Conservation (phyloP, 176 grass and related monocot species). For the Cocos nucifera region DNA sequence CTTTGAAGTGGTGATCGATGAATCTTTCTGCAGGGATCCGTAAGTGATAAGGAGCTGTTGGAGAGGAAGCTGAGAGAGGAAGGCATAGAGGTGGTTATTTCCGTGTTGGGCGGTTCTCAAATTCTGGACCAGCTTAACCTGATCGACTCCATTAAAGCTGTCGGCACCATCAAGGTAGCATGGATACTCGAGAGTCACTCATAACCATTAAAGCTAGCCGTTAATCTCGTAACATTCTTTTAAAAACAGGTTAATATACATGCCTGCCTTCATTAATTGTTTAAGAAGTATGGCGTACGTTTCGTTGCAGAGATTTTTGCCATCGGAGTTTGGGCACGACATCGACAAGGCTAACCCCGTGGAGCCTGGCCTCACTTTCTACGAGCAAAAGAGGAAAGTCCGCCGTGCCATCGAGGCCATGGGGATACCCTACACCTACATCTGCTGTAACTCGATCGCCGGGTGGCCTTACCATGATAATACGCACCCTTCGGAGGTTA, state of each 20-base stretch:
- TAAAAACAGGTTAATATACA: too few species aligned
- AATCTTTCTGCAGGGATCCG: constrained; percentile 1
- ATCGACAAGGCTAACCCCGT: constrained; percentile 65
- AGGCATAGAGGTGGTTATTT: constrained; percentile 51
- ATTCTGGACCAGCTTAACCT: constrained; percentile 58
- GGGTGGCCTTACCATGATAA: constrained; percentile 72
- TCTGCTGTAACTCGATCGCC: constrained; percentile 82
- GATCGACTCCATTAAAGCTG: constrained; percentile 39
- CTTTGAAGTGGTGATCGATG: too few species aligned
- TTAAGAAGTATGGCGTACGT: too few species aligned
- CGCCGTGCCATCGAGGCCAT: constrained; percentile 48
- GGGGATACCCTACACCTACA: constrained; percentile 53
- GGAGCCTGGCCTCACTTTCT: constrained; percentile 44
- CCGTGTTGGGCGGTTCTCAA: constrained; percentile 46
- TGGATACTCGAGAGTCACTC: too few species aligned
- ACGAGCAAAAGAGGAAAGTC: constrained; percentile 45
- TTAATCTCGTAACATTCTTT: too few species aligned
- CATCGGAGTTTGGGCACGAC: constrained; percentile 79
- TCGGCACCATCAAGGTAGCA: constrained; percentile 46
- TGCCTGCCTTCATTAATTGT: too few species aligned
- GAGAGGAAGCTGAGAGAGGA: constrained; percentile 36
- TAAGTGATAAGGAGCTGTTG: constrained; percentile 23
- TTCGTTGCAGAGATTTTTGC: constrained; percentile 42
- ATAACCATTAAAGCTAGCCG: too few species aligned
- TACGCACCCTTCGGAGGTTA: constrained; percentile 51